Evolutionary conservation across 202 grass and related monocot species (phyloP).

Genomic region (Elaeis oleifera): DNA sequence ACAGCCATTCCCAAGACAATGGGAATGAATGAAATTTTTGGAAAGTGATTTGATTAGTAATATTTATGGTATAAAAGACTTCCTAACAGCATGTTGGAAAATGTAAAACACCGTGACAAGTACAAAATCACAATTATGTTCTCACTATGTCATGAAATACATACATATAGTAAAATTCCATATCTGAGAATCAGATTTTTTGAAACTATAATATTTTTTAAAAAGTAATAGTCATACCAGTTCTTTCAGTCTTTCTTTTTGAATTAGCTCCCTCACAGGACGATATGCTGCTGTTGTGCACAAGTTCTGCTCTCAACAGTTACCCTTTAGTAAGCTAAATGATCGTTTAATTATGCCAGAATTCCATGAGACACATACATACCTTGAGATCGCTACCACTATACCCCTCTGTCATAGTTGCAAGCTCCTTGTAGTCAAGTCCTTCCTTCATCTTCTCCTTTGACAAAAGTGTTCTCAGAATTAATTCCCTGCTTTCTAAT

Average conservation of each 20-base stretch:
- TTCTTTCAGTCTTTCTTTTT: slow-evolving; percentile 84
- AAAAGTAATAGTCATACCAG: slow-evolving; percentile 37
- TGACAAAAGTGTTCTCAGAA: slow-evolving; percentile 66
- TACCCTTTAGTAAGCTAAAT: background rate
- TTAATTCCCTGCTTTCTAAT: slow-evolving; percentile 62
- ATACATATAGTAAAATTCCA: too few relatives aligned
- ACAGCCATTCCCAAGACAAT: too few relatives aligned
- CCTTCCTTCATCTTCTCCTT: slow-evolving; percentile 67
- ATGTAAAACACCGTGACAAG: too few relatives aligned
- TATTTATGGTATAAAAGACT: too few relatives aligned
- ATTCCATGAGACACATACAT: slow-evolving; percentile 18
- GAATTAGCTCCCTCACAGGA: slow-evolving; percentile 91
- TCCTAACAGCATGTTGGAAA: too few relatives aligned
- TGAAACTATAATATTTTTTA: too few relatives aligned
- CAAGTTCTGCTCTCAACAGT: slow-evolving; percentile 45
- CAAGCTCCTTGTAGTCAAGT: slow-evolving; percentile 81
- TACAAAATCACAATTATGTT: too few relatives aligned
- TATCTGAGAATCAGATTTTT: too few relatives aligned
- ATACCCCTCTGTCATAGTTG: slow-evolving; percentile 88
- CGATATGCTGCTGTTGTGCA: slow-evolving; percentile 90
- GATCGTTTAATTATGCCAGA: background rate
- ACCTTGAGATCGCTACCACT: slow-evolving; percentile 98
- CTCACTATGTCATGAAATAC: too few relatives aligned
- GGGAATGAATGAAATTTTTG: too few relatives aligned
- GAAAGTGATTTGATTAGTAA: too few relatives aligned